Evolutionary conservation across 352 stramenopile species (phyloP), one percentile per base, ranked within the genome.

Genomic region (Phytophthora macrochlamydospora): DNA sequence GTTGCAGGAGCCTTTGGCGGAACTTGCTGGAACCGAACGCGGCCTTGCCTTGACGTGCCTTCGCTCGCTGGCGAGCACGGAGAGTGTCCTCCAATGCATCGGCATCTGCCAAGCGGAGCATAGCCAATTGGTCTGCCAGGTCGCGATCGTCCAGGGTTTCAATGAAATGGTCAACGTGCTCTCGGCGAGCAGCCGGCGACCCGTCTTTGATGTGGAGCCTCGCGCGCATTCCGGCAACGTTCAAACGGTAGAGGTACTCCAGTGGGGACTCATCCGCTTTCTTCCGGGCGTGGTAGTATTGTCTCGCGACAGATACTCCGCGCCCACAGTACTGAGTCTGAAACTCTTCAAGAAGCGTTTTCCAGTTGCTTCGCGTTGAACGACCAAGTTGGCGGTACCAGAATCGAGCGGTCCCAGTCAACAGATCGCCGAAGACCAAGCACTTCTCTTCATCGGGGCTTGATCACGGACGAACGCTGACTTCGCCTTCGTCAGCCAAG

Each of bases 111-210:
- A 65, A 1, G 1, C 49, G 30, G 0, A 62, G 24, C n/a, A 59
- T 4, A 2, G 32, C 35, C 3, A 70, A 13, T 8, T 51, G 45
- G 7, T 62, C 43, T n/a, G n/a, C n/a, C n/a, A n/a, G n/a, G n/a
- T n/a, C n/a, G n/a, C n/a, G n/a, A n/a, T n/a, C n/a, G n/a, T 51
- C 48, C 2, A 68, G 11, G 2, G 61, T 68, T 24, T 64, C 55
- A 31, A 71, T 51, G 45, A 59, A 65, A 33, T 65, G 51, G 29
- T 62, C 32, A 4, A 62, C 56, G 44, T 62, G 56, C 8, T 51
- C 53, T n/a, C 40, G 53, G 1, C 38, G 18, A 12, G n/a, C 42
- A 3, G 18, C n/a, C 11, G 53, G 2, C 6, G 28, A 4, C 7
- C 38, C 53, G 11, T 49, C 38, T 1, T 40, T 29, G 40, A 60